These are phyloP conservation scores for Tarenaya hassleriana DNA, from an alignment of 345 rosid genomes.

Conservation along the genomic window DNA sequence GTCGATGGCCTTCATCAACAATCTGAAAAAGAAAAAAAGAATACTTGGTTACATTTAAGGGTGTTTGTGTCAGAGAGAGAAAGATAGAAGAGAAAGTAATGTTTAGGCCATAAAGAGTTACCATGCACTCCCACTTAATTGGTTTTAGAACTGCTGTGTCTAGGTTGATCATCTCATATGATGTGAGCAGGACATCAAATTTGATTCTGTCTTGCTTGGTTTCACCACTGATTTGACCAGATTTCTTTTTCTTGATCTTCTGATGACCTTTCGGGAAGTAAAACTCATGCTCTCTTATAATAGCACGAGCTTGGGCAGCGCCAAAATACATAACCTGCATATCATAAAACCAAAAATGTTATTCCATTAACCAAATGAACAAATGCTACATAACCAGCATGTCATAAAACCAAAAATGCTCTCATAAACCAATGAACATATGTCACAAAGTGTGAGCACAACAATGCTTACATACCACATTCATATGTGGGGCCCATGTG, in stretches of 20 bases:
- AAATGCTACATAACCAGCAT: slow-evolving; percentile 46
- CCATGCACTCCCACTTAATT: slow-evolving; percentile 99
- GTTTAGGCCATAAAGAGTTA: slow-evolving; percentile 30
- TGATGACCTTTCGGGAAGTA: slow-evolving; percentile 65
- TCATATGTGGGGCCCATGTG: slow-evolving; percentile 98
- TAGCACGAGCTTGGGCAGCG: slow-evolving; percentile 71
- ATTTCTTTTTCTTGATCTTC: slow-evolving; percentile 86
- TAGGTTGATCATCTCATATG: slow-evolving; percentile 96
- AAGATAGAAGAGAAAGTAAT: slow-evolving; percentile 12
- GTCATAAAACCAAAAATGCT: slow-evolving; percentile 10
- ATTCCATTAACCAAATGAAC: slow-evolving; percentile 13
- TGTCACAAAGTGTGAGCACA: slow-evolving; percentile 7
- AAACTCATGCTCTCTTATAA: slow-evolving; percentile 91
- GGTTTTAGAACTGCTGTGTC: slow-evolving; percentile 78
- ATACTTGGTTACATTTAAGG: too few relatives aligned
- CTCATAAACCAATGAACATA: slow-evolving; percentile 11
- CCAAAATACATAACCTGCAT: slow-evolving; percentile 94
- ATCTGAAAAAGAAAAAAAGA: slow-evolving; percentile 56
- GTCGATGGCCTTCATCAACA: slow-evolving; percentile 99
- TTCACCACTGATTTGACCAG: slow-evolving; percentile 67
- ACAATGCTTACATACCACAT: slow-evolving; percentile 62
- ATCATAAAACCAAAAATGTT: slow-evolving; percentile 10
- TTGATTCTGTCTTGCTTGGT: slow-evolving; percentile 94
- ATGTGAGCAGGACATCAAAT: slow-evolving; percentile 95
- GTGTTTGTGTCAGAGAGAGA: too few relatives aligned